phyloP scores from a whole-genome alignment of 2,329 filamentous ascomycete species.

The Zasmidium citrigriseum region DNA sequence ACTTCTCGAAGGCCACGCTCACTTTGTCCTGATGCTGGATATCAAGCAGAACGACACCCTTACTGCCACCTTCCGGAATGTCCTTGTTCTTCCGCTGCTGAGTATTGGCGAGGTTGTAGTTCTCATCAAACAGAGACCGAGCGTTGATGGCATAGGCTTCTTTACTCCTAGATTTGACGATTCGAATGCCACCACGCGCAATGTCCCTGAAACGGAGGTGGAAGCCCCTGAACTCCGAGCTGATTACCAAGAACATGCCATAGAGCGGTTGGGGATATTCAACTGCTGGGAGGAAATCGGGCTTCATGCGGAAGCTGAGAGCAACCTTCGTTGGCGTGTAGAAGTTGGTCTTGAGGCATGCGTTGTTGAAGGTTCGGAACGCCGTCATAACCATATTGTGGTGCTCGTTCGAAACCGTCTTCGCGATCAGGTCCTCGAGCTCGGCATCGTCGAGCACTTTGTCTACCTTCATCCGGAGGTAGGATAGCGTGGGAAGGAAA shows the following conservation, averaged over 20 bases:
- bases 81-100: conserved; percentile 99
- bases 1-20: conserved; percentile 94
- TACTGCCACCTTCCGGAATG: conserved; percentile 96
- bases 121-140: conserved; percentile 95
- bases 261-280: conserved; percentile 94
- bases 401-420: conserved; percentile 86
- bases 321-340: conserved; percentile 99
- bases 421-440: conserved; percentile 75
- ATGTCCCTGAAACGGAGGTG: conserved; percentile 97
- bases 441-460: conserved; percentile 74
- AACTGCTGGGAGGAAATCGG: conserved; percentile 80
- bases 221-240: conserved; percentile 94
- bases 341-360: conserved; percentile 94
- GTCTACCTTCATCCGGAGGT: conserved; percentile 65
- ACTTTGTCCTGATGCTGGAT: conserved; percentile 92
- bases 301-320: conserved; percentile 91
- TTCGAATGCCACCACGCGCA: conserved; percentile 93
- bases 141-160: conserved; percentile 97
- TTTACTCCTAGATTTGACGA: conserved; percentile 95
- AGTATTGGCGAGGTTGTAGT: conserved; percentile 96
- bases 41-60: conserved; percentile 95
- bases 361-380: conserved; percentile 92
- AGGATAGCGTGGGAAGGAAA: conserved; percentile 70
- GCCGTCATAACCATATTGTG: conserved; percentile 97
- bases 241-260: conserved; percentile 98